Evolutionary conservation across 805 yeast species (phyloP).

Genomic region (Jamesozyma spencerorum): DNA sequence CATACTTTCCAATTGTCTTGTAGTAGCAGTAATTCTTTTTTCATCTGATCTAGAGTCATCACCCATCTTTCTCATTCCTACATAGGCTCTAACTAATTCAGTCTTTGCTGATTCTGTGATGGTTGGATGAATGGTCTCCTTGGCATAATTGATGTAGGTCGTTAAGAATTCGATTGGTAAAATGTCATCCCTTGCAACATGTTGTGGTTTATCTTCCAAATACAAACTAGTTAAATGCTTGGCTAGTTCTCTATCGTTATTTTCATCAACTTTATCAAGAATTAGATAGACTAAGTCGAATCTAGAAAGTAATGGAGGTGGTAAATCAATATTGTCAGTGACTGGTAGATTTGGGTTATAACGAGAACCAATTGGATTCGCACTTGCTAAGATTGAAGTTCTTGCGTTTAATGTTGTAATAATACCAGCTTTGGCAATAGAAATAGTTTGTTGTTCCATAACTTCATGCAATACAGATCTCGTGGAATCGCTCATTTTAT

Average conservation of each 20-base stretch:
- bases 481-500: conserved; percentile 91
- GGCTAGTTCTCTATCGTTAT: conserved; percentile 76
- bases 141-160: conserved; percentile 87
- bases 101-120: conserved; percentile 72
- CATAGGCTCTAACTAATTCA: conserved; percentile 80
- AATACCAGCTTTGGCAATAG: conserved; percentile 97
- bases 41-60: conserved; percentile 83
- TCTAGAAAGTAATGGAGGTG: conserved; percentile 91
- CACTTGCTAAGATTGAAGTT: conserved; percentile 91
- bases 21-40: conserved; percentile 92
- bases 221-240: conserved; percentile 86
- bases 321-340: conserved; percentile 88
- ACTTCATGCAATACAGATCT: conserved; percentile 95
- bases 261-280: conserved; percentile 85
- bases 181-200: conserved; percentile 57
- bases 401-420: conserved; percentile 94
- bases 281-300: conserved; percentile 90
- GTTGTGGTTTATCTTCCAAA: conserved; percentile 74
- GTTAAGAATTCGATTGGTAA: conserved; percentile 84
- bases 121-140: conserved; percentile 71
- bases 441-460: conserved; percentile 98
- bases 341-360: conserved; percentile 94
- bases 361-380: conserved; percentile 92
- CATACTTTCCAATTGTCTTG: conserved; percentile 94
- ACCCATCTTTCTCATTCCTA: conserved; percentile 87